Percentiles rank a stretch among this genome's conserved stretches.
Conservation (phyloP, 495 filamentous ascomycete species). For the Daldinia bambusicola region DNA sequence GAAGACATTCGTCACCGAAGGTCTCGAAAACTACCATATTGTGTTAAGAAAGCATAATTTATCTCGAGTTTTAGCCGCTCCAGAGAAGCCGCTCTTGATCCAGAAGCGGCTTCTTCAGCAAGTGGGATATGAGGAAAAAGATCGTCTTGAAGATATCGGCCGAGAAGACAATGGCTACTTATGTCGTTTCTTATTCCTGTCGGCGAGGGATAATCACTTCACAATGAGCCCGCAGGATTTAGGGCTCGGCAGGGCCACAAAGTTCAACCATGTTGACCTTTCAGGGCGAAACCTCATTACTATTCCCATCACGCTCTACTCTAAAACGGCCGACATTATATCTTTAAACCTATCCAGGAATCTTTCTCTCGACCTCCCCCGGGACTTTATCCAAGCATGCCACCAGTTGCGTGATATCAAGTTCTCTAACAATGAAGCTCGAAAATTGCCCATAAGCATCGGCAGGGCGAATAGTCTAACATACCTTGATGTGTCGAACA, state of each 20-base stretch:
- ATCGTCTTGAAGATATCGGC: conserved; percentile 93
- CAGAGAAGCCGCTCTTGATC: conserved; percentile 87
- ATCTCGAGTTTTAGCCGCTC: conserved; percentile 78
- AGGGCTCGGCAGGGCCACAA: conserved; percentile 79
- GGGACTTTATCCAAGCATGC: conserved; percentile 96
- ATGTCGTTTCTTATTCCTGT: conserved; percentile 93
- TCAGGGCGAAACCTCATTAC: conserved; percentile 91
- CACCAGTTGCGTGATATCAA: conserved; percentile 93
- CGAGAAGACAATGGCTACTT: conserved; percentile 97
- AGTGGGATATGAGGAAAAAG: conserved; percentile 87
- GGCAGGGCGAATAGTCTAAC: conserved; percentile 83
- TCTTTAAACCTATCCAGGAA: conserved; percentile 93
- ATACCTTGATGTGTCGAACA: conserved; percentile 93
- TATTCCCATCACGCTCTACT: conserved; percentile 93
- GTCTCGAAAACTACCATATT: conserved; percentile 92
- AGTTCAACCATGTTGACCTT: conserved; percentile 93
- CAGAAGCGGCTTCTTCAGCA: conserved; percentile 94
- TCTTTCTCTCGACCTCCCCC: conserved; percentile 89
- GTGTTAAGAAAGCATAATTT: conserved; percentile 92
- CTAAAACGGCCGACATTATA: conserved; percentile 90
- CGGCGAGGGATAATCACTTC: conserved; percentile 86
- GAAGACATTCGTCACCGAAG: conserved; percentile 91
- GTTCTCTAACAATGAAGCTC: conserved; percentile 90
- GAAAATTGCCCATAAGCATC: conserved; percentile 85
- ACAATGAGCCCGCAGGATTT: conserved; percentile 69